Evolutionary conservation across 73 alveolate species (phyloP).

Genomic region (Paramecium tetraurelia): DNA sequence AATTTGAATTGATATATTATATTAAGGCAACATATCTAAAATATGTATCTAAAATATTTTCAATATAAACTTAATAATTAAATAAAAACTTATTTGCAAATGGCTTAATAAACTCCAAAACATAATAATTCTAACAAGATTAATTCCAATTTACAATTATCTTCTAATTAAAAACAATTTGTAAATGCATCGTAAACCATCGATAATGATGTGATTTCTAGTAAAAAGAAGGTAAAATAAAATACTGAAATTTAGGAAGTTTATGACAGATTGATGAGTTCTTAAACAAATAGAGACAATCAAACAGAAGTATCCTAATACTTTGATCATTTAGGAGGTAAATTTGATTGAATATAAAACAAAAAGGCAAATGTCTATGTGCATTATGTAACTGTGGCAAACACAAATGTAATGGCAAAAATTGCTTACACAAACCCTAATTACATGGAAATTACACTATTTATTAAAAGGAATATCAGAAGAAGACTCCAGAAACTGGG

Average conservation of each 20-base stretch:
- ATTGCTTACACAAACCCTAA: constrained; percentile 28
- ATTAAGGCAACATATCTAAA: not conserved
- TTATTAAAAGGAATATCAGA: not conserved
- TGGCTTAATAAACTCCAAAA: constrained; percentile 3
- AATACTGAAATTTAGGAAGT: not conserved
- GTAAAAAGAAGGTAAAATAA: not conserved
- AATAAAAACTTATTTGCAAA: not conserved
- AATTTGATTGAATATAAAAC: not conserved
- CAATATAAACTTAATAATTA: not conserved
- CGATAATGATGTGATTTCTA: not conserved
- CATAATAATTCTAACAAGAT: not conserved
- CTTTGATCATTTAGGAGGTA: constrained; percentile 50
- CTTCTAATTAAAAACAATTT: not conserved
- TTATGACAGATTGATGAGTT: not conserved
- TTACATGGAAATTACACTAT: not conserved
- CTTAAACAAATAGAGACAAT: constrained; percentile 20
- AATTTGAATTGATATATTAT: not conserved
- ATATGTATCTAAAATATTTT: not conserved
- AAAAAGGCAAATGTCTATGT: constrained; percentile 28
- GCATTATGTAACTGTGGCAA: constrained; percentile 51
- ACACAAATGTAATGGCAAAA: constrained; percentile 29
- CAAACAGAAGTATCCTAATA: not conserved
- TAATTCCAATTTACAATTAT: not conserved
- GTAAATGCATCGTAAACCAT: not conserved
- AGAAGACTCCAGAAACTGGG: not conserved